These are phyloP conservation scores for Pythium dissotocum DNA, from an alignment of 352 stramenopile genomes.

Conservation along the genomic window DNA sequence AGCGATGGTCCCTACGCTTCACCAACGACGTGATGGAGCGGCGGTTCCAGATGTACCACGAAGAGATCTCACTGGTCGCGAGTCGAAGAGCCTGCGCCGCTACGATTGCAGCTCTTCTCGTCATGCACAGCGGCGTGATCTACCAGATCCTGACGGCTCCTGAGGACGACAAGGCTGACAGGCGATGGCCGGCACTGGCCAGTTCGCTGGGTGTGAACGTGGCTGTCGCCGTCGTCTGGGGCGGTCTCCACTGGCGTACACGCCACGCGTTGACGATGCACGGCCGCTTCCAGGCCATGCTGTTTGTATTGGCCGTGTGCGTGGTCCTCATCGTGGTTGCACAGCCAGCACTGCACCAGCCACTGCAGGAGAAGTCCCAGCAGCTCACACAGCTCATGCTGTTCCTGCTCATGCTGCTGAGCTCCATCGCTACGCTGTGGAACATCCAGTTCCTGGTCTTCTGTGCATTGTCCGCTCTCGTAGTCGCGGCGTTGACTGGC, in stretches of 20 bases:
- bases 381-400: constrained; percentile 52
- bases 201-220: constrained; percentile 21
- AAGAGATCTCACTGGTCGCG: constrained; percentile 44
- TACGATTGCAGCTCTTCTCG: constrained; percentile 37
- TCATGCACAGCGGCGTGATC: constrained; percentile 44
- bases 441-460: constrained; percentile 58
- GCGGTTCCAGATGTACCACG: constrained; percentile 63
- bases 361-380: constrained; percentile 24
- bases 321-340: constrained; percentile 45
- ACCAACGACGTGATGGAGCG: constrained; percentile 41
- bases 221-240: constrained; percentile 7
- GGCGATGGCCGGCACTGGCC: constrained; percentile 34
- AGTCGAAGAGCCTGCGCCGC: constrained; percentile 36
- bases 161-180: not conserved
- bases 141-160: constrained; percentile 9
- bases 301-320: constrained; percentile 34
- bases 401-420: constrained; percentile 53
- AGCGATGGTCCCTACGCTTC: constrained; percentile 54
- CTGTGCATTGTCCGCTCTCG: constrained; percentile 29
- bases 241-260: constrained; percentile 31
- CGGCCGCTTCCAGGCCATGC: constrained; percentile 36
- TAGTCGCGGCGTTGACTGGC: constrained; percentile 27
- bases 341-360: constrained; percentile 27
- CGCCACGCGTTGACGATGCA: constrained; percentile 23
- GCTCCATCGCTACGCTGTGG: constrained; percentile 52